A percentile compares a stretch with the other conserved stretches of the same genome.
These are phyloP conservation scores for Saksenaea oblongispora DNA, from an alignment of 371 early-diverging fungal genomes.

Conservation along the genomic window DNA sequence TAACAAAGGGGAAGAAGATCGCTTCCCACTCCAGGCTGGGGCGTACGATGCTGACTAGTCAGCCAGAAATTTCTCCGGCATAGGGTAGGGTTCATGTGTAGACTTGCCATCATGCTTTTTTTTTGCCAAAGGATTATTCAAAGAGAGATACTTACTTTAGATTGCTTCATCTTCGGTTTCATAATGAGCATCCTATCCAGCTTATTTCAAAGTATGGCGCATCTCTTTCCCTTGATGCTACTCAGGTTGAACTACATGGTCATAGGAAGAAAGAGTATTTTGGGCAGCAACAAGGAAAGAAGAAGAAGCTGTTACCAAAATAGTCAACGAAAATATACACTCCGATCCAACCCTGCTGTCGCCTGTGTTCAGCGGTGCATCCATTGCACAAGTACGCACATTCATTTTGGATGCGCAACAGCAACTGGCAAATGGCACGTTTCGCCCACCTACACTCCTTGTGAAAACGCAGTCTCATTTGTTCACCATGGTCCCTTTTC, in stretches of 20 bases:
- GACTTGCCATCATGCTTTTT: conserved; percentile 16
- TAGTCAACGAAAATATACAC: too few species aligned
- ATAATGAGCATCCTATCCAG: neutral
- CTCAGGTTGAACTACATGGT: neutral
- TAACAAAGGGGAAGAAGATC: neutral
- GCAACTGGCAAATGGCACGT: too few species aligned
- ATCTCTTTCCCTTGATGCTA: neutral
- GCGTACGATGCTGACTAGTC: conserved; percentile 8
- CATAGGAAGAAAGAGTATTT: neutral
- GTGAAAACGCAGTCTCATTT: too few species aligned
- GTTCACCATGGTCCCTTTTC: too few species aligned
- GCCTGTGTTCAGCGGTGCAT: too few species aligned
- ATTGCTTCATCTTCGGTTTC: neutral
- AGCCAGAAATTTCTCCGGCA: conserved; percentile 13
- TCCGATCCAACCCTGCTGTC: too few species aligned
- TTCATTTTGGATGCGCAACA: too few species aligned
- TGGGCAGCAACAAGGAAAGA: too few species aligned
- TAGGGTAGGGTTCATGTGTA: conserved; percentile 24
- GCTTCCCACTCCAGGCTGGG: neutral
- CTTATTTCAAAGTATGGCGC: neutral
- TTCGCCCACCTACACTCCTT: too few species aligned
- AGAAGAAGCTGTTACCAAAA: too few species aligned
- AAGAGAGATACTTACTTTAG: neutral
- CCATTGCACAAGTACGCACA: too few species aligned
- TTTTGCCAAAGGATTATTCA: conserved; percentile 11